phyloP scores from a whole-genome alignment of 2,329 filamentous ascomycete genomes.

The Aspergillus sp. region DNA sequence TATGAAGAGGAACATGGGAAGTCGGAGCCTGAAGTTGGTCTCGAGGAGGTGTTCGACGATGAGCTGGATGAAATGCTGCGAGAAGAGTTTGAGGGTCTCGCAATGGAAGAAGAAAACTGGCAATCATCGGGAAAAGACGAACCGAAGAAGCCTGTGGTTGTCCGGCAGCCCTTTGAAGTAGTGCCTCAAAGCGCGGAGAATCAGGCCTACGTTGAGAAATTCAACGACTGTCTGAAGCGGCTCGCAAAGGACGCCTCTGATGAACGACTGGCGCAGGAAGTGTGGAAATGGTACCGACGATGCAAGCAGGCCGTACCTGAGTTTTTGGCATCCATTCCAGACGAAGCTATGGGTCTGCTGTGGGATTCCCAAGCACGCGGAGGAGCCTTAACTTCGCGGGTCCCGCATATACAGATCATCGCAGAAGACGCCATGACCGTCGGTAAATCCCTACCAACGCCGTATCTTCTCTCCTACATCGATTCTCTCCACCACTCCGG shows the following conservation, averaged over 20 bases:
- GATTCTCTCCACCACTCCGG: slow-evolving; percentile 66
- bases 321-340: slow-evolving; percentile 57
- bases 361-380: slow-evolving; percentile 58
- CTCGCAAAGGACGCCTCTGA: slow-evolving; percentile 27
- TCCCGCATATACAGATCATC: slow-evolving; percentile 61
- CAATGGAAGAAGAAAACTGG: slow-evolving; percentile 37
- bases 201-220: slow-evolving; percentile 39
- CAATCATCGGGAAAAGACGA: slow-evolving; percentile 23
- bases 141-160: slow-evolving; percentile 9
- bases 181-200: slow-evolving; percentile 29
- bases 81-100: slow-evolving; percentile 36
- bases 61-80: slow-evolving; percentile 41
- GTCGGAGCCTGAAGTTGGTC: slow-evolving; percentile 18
- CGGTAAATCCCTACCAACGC: slow-evolving; percentile 53
- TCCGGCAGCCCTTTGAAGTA: slow-evolving; percentile 29
- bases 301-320: slow-evolving; percentile 46
- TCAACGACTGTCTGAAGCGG: slow-evolving; percentile 37
- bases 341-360: slow-evolving; percentile 61
- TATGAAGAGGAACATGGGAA: slow-evolving; percentile 37
- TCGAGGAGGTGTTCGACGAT: slow-evolving; percentile 40
- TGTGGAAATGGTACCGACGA: slow-evolving; percentile 52
- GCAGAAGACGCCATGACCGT: slow-evolving; percentile 64
- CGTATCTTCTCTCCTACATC: slow-evolving; percentile 64
- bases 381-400: slow-evolving; percentile 47
- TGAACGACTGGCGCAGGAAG: slow-evolving; percentile 30